These are phyloP conservation scores for Baorangia bicolor DNA, from an alignment of 768 basidiomycete species.

Conservation along the genomic window DNA sequence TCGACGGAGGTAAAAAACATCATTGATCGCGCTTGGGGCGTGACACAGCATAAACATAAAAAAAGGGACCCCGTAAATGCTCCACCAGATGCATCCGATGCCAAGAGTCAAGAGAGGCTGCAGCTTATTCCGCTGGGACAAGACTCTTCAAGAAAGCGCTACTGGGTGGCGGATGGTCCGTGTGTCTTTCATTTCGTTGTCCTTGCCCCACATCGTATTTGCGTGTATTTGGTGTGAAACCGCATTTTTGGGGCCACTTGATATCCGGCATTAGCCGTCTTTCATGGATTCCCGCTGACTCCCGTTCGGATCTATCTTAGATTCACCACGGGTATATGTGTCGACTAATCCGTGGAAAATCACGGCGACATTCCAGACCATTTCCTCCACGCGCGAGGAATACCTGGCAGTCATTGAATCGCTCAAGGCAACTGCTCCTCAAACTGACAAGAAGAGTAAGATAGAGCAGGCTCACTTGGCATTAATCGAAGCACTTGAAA, in stretches of 20 bases:
- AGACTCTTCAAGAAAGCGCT: constrained; percentile 72
- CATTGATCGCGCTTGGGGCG: constrained; percentile 87
- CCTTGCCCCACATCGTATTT: constrained; percentile 51
- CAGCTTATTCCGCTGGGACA: constrained; percentile 74
- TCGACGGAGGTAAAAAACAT: constrained; percentile 62
- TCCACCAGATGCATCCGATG: constrained; percentile 57
- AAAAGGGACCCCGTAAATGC: constrained; percentile 62
- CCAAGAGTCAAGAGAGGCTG: constrained; percentile 64
- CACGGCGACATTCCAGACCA: constrained; percentile 68
- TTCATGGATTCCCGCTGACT: constrained; percentile 35
- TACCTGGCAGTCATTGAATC: constrained; percentile 63
- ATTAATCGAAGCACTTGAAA: constrained; percentile 62
- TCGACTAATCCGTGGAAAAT: constrained; percentile 93
- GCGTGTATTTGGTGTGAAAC: constrained; percentile 65
- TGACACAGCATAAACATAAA: constrained; percentile 81
- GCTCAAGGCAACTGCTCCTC: constrained; percentile 51
- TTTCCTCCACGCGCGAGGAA: constrained; percentile 72
- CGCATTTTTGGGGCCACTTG: constrained; percentile 44
- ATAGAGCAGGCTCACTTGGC: constrained; percentile 58
- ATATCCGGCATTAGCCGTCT: constrained; percentile 38
- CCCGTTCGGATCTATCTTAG: constrained; percentile 44
- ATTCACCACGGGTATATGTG: constrained; percentile 79
- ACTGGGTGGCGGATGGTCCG: constrained; percentile 89
- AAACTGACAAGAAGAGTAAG: constrained; percentile 53
- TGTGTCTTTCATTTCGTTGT: constrained; percentile 43